Base-by-base conservation (phyloP, 306 rosid species). In the Dryas alaskensis region DNA sequence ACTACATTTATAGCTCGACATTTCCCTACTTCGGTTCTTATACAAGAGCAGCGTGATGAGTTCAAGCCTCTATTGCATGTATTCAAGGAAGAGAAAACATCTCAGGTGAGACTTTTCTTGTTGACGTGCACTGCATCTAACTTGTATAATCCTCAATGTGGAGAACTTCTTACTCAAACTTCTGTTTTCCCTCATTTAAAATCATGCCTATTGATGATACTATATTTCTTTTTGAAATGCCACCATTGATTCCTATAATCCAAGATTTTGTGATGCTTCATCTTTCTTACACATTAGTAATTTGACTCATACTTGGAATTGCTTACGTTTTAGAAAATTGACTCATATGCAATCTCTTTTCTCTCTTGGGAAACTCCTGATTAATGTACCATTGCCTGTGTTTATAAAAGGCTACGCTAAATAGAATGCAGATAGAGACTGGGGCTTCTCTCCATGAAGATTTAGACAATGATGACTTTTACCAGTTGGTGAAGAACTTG, bases 1-100 rank as follows among this genome's bases (percentile, higher is more conserved):
- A 61, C 88, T 78, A 75, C 76, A 78, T 81, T 75, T 70, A 68
- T 86, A 47, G 69, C 88, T 10, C 92, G 82, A 55, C 86, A 81
- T 75, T 86, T 90, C 83, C 86, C 89, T 62, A 83, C 91, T 46
- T 88, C 96, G 1, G 89, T 89, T 88, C 87, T 88, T 70, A 68
- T 79, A 69, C 94, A 86, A 91, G 97, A 93, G 77, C 97, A 89
- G 78, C 88, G 85, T 13, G 87, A 91, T 67, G 96, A 93, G 63
- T 85, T 78, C 76, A 87, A 60, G 80, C 81, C 92, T 78, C 73
- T 78, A 59, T 79, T 76, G 79, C 89, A 83, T 53, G 50, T 81
- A 13, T 54, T 73, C 14, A 85, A 86, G 82, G 88, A 89, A 83
- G 92, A 88, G 42, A 88, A 78, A 76, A 39, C 86, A 76, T 80